Conservation (phyloP, 164 flowering plant species). For the Umbellularia californica region DNA sequence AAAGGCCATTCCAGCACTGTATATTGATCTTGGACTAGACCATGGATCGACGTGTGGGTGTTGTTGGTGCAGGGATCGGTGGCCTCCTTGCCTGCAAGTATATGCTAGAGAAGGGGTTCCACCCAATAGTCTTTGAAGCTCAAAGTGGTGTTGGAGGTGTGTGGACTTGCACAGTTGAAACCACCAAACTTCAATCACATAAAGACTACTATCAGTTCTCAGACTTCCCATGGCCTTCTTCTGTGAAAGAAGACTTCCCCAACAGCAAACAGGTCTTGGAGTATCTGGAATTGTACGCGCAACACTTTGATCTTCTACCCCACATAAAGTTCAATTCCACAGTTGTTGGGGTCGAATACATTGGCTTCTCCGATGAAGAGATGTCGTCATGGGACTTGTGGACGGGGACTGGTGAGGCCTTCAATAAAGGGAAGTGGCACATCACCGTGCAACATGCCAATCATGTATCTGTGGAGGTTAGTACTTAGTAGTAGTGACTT, state of each 20-base stretch:
- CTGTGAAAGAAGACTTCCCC: too few species aligned
- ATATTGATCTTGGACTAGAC: not conserved
- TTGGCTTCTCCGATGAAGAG: constrained; percentile 26
- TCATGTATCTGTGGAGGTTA: constrained; percentile 21
- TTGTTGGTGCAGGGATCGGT: constrained; percentile 66
- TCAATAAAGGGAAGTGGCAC: constrained; percentile 31
- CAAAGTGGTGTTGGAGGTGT: constrained; percentile 5
- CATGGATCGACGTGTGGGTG: constrained; percentile 44
- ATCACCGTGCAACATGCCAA: constrained; percentile 26
- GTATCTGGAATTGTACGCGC: too few species aligned
- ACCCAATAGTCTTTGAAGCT: constrained; percentile 41
- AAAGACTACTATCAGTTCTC: constrained; percentile 44
- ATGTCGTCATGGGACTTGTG: constrained; percentile 33
- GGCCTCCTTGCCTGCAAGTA: constrained; percentile 68
- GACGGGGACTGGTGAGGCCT: constrained; percentile 38
- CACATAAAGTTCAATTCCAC: too few species aligned
- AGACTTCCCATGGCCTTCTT: too few species aligned
- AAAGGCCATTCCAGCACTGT: too few species aligned
- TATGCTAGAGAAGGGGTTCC: constrained; percentile 36
- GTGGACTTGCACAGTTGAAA: constrained; percentile 29
- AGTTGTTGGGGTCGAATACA: too few species aligned
- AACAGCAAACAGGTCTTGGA: too few species aligned
- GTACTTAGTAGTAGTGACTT: not conserved
- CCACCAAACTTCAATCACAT: constrained; percentile 44
- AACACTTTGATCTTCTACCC: too few species aligned